Base-by-base conservation (phyloP, 2,329 filamentous ascomycete species). In the Pleomassaria siparia region DNA sequence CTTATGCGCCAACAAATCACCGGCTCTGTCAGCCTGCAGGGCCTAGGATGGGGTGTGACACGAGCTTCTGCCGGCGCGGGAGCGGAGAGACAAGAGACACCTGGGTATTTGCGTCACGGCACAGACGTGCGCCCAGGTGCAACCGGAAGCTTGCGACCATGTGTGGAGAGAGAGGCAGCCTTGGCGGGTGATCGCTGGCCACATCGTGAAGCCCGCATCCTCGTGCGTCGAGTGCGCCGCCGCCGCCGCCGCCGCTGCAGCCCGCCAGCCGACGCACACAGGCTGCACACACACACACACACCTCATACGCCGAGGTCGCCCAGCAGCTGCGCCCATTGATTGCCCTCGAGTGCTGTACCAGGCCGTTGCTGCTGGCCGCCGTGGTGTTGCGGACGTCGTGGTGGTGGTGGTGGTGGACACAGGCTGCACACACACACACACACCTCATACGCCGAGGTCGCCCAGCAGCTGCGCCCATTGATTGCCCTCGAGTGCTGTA, bases 31-130 rank as follows among this genome's bases (percentile, higher is more conserved):
- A 61, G 55, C 58, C 53, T 58, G 59, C 54, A 54, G 55, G 46
- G 51, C 55, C 54, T 51, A 50, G 56, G 60, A 50, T 50, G 56
- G 56, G 60, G 52, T 51, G 56, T 62, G 53, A 63, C 62, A 62
- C 61, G 59, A 63, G 60, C 55, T 57, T 60, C 62, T 59, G 64
- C 58, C 57, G 60, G 58, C 55, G 62, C 60, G 63, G 62, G 60
- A 61, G 63, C 59, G 63, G 60, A 64, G 62, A 57, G 54, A 53
- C 52, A n/a, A n/a, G n/a, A n/a, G n/a, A n/a, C n/a, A n/a, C n/a
- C n/a, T n/a, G n/a, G n/a, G n/a, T n/a, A 54, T 59, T 60, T 64
- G 60, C 64, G 63, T 64, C 64, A 67, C 60, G 46, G 54, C 49
- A 56, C 46, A 55, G 55, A 56, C 51, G 44, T n/a, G 50, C 49